Evolutionary conservation across 148 eudicot species (phyloP).

Genomic region (Fagopyrum tataricum): DNA sequence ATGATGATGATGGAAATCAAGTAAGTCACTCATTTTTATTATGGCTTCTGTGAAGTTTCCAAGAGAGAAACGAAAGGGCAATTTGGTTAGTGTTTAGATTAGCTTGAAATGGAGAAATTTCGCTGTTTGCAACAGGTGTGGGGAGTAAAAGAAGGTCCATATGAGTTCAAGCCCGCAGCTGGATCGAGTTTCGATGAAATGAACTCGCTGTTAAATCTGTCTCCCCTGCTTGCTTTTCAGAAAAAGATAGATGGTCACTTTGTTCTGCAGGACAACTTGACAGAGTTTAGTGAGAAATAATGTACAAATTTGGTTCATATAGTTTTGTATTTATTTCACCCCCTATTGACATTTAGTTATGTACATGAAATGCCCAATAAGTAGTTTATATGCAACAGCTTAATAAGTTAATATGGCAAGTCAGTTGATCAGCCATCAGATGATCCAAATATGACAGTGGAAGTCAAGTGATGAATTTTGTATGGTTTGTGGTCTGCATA

Average conservation of each 20-base stretch:
- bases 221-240: slow-evolving; percentile 47
- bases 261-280: slow-evolving; percentile 57
- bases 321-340: not conserved
- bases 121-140: slow-evolving; percentile 54
- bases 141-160: slow-evolving; percentile 93
- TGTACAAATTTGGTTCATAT: not conserved
- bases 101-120: not conserved
- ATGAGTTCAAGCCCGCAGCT: slow-evolving; percentile 91
- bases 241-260: slow-evolving; percentile 85
- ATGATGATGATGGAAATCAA: slow-evolving; percentile 90
- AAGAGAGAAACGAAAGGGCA: not conserved
- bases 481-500: too few species aligned
- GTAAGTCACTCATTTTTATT: slow-evolving; percentile 23
- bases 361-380: not conserved
- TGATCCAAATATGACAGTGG: too few species aligned
- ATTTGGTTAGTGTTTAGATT: not conserved
- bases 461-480: too few species aligned
- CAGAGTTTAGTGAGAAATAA: not conserved
- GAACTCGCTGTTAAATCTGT: slow-evolving; percentile 50
- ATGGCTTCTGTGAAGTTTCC: not conserved
- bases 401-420: not conserved
- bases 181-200: slow-evolving; percentile 65
- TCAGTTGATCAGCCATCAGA: too few species aligned
- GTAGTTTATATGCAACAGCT: not conserved
- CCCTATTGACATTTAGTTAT: not conserved